Conservation (phyloP, 768 basidiomycete genomes). For the Rubroboletus pulcherrimus region DNA sequence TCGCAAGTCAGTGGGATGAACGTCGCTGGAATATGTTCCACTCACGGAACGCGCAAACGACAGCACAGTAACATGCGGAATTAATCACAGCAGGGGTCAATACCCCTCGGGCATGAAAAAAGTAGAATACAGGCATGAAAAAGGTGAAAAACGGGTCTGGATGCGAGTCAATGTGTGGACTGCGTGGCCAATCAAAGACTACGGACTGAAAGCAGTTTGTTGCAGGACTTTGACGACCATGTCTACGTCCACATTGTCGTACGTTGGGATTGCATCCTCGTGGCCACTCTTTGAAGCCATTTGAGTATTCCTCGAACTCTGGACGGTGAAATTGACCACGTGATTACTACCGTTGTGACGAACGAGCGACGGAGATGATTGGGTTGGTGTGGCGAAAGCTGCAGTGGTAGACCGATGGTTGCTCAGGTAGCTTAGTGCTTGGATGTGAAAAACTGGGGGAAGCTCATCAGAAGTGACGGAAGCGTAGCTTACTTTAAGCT, state of each 20-base stretch:
- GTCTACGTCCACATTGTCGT: slow-evolving; percentile 74
- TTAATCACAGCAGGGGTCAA: slow-evolving; percentile 49
- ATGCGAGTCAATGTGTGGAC: slow-evolving; percentile 3
- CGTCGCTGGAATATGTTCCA: slow-evolving; percentile 6
- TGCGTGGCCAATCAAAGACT: background rate
- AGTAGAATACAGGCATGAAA: slow-evolving; percentile 75
- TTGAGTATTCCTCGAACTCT: background rate
- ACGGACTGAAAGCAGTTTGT: slow-evolving; percentile 77
- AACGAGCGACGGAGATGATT: background rate
- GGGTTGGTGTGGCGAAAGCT: background rate
- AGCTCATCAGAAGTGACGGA: too few species aligned
- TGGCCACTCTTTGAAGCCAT: slow-evolving; percentile 14
- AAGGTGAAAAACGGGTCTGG: slow-evolving; percentile 82
- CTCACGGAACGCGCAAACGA: slow-evolving; percentile 67
- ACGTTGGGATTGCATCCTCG: slow-evolving; percentile 47
- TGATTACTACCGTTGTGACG: background rate
- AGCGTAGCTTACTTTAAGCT: too few species aligned
- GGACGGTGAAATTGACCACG: background rate
- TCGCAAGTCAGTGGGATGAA: slow-evolving; percentile 4
- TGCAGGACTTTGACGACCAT: slow-evolving; percentile 73
- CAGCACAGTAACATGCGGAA: slow-evolving; percentile 53
- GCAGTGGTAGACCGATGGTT: background rate
- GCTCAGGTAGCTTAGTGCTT: too few species aligned
- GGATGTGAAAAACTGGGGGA: too few species aligned
- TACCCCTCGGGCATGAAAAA: slow-evolving; percentile 61